Evolutionary conservation across 352 stramenopile species (phyloP).

Genomic region (Paralagenidium karlingii): DNA sequence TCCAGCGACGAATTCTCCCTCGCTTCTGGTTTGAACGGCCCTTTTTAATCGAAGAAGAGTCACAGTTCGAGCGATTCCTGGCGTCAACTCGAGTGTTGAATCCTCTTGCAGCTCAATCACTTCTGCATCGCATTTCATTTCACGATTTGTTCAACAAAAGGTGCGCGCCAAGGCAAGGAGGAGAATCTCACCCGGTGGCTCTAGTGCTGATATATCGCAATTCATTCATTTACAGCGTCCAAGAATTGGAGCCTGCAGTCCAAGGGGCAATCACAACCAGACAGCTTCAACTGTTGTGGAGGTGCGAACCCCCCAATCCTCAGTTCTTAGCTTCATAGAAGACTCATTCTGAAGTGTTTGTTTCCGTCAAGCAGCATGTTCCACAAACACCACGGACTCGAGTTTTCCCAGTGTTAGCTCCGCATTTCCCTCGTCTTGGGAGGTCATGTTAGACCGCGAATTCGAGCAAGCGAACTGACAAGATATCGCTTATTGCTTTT

Average conservation of each 20-base stretch:
- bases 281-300: slow-evolving; percentile 31
- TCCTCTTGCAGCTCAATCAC: slow-evolving; percentile 44
- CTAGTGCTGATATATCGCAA: background rate
- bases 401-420: too few relatives aligned
- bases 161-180: slow-evolving; percentile 8
- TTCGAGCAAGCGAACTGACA: background rate
- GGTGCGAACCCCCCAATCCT: too few relatives aligned
- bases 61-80: slow-evolving; percentile 58
- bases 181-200: background rate
- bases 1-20: slow-evolving; percentile 24
- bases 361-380: too few relatives aligned
- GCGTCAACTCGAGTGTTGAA: slow-evolving; percentile 53
- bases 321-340: too few relatives aligned
- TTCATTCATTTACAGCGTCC: slow-evolving; percentile 11
- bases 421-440: too few relatives aligned
- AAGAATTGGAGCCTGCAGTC: slow-evolving; percentile 19
- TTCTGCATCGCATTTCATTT: slow-evolving; percentile 51
- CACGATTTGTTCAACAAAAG: slow-evolving; percentile 33
- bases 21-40: slow-evolving; percentile 63
- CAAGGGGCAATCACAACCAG: slow-evolving; percentile 19
- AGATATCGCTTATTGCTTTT: background rate
- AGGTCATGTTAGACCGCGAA: background rate
- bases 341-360: too few relatives aligned
- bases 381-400: too few relatives aligned
- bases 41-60: slow-evolving; percentile 65